These are phyloP conservation scores for Fusarium paranaense DNA, from an alignment of 2,329 filamentous ascomycete genomes.

Conservation along the genomic window DNA sequence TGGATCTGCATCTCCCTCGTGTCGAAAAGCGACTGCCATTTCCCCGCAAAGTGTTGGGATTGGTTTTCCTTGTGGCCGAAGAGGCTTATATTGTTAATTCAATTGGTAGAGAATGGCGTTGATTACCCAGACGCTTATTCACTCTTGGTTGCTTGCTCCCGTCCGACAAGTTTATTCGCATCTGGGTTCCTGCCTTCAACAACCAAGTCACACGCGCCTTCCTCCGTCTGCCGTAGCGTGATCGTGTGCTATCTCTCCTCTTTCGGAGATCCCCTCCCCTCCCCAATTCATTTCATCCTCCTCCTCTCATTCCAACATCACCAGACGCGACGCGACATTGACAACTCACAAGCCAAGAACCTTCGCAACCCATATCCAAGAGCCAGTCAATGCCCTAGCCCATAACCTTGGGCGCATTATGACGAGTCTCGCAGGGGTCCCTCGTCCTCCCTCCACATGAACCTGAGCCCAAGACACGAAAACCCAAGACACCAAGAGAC, in stretches of 20 bases:
- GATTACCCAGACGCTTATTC: not conserved
- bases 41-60: not conserved
- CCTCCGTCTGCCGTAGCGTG: constrained; percentile 25
- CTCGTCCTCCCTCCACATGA: constrained; percentile 3
- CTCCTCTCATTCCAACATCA: constrained; percentile 9
- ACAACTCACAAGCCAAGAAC: not conserved
- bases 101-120: not conserved
- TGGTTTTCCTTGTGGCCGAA: not conserved
- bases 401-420: constrained; percentile 1
- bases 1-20: not conserved
- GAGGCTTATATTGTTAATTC: not conserved
- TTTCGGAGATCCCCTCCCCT: constrained; percentile 2
- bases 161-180: not conserved
- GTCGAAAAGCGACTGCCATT: not conserved
- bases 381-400: not conserved
- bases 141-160: not conserved
- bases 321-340: not conserved
- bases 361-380: not conserved
- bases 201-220: not conserved
- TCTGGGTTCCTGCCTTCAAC: not conserved
- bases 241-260: constrained; percentile 16
- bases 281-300: not conserved
- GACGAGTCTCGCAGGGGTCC: constrained; percentile 5
- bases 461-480: not conserved
- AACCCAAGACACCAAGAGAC: constrained; percentile 22